Evolutionary conservation across 2,329 filamentous ascomycete genomes (phyloP), one percentile per base, ranked within the genome.

Genomic region (Elsinoe perseae): DNA sequence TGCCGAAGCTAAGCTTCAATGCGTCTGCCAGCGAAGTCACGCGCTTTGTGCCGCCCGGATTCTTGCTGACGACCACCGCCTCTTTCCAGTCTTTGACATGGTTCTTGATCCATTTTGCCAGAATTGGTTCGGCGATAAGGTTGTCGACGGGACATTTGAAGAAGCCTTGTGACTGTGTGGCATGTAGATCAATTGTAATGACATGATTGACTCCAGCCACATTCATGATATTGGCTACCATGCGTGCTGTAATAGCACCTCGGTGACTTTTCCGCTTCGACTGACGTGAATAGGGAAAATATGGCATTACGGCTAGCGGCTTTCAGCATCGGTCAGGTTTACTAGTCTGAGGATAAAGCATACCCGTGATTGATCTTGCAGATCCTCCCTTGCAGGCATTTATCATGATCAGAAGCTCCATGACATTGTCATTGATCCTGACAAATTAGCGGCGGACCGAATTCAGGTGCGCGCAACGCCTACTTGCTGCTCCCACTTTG

Each of bases 371-470:
- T 67, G 93, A 95, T 77, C 91, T 95, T 61, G 93, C 89, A 56
- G 93, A 97, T 63, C 92, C 93, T 68, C 93, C 91, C 74, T 96
- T 97, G 80, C 93, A 98, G 64, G 93, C 93, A 62, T 89, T 93
- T 66, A 97, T 96, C 89, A 98, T 95, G 73, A 98, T 97, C 69
- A 98, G 81, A 69, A 98, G 81, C 79, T 98, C 93, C 90, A 98
- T 96, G 69, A 98, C 90, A 67, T 89, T 95, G 75, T 98, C 93
- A 72, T 98, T 98, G 79, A 96, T 95, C 75, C 74, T 77, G 68
- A 59, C 36, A 57, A 56, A 63, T 69, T 64, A 68, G 63, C 58
- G 55, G 59, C 30, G 48, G 18, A 20, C 18, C 30, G 12, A 25
- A 16, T 10, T 7, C 7, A 32, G 32, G 30, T 20, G 23, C 4